Conservation (phyloP, 208 protist genomes). For the Acanthamoeba quina region DNA sequence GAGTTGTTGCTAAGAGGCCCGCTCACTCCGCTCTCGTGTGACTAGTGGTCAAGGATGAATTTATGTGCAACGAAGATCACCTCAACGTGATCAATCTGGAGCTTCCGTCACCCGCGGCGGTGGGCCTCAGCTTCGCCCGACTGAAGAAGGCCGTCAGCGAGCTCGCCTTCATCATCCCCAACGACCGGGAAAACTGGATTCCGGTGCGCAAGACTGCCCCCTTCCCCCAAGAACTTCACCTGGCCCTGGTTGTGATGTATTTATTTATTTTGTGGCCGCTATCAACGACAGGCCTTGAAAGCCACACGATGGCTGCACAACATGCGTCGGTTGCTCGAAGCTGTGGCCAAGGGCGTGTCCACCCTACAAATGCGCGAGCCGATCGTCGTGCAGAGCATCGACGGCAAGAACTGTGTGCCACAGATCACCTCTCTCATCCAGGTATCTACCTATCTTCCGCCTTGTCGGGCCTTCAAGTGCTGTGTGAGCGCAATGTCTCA, state of each 20-base stretch:
- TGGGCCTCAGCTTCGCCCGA: not conserved
- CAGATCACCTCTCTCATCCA: constrained; percentile 57
- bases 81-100: not conserved
- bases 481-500: too few species aligned
- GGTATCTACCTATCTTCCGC: not conserved
- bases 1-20: not conserved
- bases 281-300: not conserved
- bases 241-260: not conserved
- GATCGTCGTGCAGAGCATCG: constrained; percentile 6
- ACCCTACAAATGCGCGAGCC: not conserved
- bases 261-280: not conserved
- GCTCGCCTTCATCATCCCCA: constrained; percentile 19
- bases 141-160: not conserved
- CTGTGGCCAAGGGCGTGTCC: not conserved
- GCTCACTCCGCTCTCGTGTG: not conserved
- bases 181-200: constrained; percentile 20
- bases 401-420: constrained; percentile 44
- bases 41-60: not conserved
- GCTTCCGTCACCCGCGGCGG: not conserved
- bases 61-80: not conserved
- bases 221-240: not conserved
- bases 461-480: not conserved
- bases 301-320: constrained; percentile 3
- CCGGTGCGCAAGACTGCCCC: not conserved
- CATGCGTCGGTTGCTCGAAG: not conserved